Evolutionary conservation across 257 asterid genomes (phyloP).

Genomic region (Schizonepeta tenuifolia): DNA sequence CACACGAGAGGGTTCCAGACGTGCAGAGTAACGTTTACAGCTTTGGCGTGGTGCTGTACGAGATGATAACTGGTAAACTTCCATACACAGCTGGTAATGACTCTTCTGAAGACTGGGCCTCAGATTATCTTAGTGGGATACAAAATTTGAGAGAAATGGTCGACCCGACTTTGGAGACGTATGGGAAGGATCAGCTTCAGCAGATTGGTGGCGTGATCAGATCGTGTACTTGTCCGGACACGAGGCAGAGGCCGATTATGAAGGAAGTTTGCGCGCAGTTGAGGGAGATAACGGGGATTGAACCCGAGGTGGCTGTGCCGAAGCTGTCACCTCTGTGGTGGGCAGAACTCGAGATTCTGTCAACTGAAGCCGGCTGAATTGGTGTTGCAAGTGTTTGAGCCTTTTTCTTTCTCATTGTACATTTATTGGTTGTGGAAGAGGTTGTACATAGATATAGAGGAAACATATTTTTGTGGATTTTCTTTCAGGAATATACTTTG

Average conservation of each 20-base stretch:
- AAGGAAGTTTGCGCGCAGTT: slow-evolving; percentile 51
- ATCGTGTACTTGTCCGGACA: slow-evolving; percentile 54
- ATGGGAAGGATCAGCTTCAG: slow-evolving; percentile 50
- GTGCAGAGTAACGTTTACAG: slow-evolving; percentile 62
- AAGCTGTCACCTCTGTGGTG: slow-evolving; percentile 82
- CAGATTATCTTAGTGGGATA: slow-evolving; percentile 56
- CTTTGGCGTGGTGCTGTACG: slow-evolving; percentile 71
- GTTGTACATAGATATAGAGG: slow-evolving; percentile 15
- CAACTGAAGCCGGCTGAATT: slow-evolving; percentile 45
- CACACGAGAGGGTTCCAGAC: slow-evolving; percentile 39
- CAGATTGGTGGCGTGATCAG: slow-evolving; percentile 56
- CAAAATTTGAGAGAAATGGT: slow-evolving; percentile 46
- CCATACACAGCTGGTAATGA: slow-evolving; percentile 60
- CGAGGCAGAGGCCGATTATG: slow-evolving; percentile 56
- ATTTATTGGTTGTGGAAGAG: slow-evolving; percentile 16
- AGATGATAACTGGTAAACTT: slow-evolving; percentile 75
- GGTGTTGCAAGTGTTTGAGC: slow-evolving; percentile 3
- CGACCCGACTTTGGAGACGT: slow-evolving; percentile 67
- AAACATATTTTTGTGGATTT: background rate
- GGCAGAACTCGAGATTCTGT: slow-evolving; percentile 87
- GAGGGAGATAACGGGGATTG: slow-evolving; percentile 72
- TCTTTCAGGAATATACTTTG: too few relatives aligned
- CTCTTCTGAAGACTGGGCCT: slow-evolving; percentile 63
- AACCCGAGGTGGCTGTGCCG: slow-evolving; percentile 71
- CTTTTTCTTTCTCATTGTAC: background rate